Percentiles rank a stretch among this genome's conserved stretches.
Evolutionary conservation across 2,329 filamentous ascomycete genomes (phyloP).

Genomic region (Clonostachys byssicola): DNA sequence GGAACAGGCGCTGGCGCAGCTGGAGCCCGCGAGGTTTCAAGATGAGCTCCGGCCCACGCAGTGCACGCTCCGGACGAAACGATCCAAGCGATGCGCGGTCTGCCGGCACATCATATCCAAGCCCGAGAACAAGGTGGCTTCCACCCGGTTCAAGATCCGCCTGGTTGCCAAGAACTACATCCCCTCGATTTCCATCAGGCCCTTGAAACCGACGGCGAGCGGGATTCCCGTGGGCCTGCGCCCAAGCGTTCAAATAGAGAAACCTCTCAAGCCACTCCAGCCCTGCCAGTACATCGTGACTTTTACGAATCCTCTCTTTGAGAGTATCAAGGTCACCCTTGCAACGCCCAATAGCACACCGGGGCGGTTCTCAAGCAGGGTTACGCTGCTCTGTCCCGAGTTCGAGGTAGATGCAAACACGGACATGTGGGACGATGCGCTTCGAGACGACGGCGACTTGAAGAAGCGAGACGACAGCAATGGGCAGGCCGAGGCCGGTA

Average conservation of each 20-base stretch:
- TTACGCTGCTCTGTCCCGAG: slow-evolving; percentile 90
- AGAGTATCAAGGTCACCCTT: slow-evolving; percentile 80
- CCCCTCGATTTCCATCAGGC: slow-evolving; percentile 72
- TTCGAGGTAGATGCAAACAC: slow-evolving; percentile 94
- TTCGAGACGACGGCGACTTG: slow-evolving; percentile 49
- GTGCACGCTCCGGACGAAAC: slow-evolving; percentile 82
- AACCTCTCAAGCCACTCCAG: slow-evolving; percentile 48
- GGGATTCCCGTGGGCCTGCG: slow-evolving; percentile 26
- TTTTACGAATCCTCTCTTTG: slow-evolving; percentile 91
- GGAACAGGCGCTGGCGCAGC: slow-evolving; percentile 43
- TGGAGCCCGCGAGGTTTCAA: slow-evolving; percentile 58
- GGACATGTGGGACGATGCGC: slow-evolving; percentile 81
- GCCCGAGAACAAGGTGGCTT: slow-evolving; percentile 85
- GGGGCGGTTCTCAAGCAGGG: slow-evolving; percentile 69
- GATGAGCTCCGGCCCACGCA: slow-evolving; percentile 78
- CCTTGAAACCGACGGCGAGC: slow-evolving; percentile 39
- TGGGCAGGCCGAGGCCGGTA: slow-evolving; percentile 73
- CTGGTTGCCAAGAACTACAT: slow-evolving; percentile 87
- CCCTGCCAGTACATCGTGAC: slow-evolving; percentile 81
- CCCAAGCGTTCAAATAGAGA: slow-evolving; percentile 20
- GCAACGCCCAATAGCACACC: slow-evolving; percentile 79
- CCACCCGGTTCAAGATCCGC: slow-evolving; percentile 87
- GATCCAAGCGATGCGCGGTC: slow-evolving; percentile 85
- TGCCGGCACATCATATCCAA: slow-evolving; percentile 96
- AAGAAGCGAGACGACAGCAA: slow-evolving; percentile 32